Conservation (phyloP, 768 basidiomycete species). For the Mycena crocata region DNA sequence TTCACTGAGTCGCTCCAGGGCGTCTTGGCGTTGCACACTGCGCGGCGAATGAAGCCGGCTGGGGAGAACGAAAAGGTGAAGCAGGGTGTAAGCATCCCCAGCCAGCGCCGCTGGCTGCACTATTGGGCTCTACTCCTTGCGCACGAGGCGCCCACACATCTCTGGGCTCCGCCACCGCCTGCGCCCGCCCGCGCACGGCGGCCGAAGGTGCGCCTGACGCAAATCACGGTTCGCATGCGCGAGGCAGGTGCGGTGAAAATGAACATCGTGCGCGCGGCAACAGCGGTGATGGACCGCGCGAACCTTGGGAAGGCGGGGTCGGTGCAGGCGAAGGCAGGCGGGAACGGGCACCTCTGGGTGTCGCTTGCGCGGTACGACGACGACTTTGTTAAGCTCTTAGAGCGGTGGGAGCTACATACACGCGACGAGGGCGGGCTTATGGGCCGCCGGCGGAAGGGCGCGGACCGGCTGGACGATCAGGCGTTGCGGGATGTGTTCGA, state of each 20-base stretch:
- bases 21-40: slow-evolving; percentile 77
- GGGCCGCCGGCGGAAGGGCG: slow-evolving; percentile 48
- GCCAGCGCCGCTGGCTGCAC: slow-evolving; percentile 81
- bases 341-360: slow-evolving; percentile 67
- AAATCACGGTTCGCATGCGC: slow-evolving; percentile 70
- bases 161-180: slow-evolving; percentile 53
- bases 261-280: slow-evolving; percentile 68
- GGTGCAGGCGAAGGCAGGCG: slow-evolving; percentile 34
- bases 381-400: slow-evolving; percentile 69
- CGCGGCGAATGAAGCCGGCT: slow-evolving; percentile 70
- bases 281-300: slow-evolving; percentile 60
- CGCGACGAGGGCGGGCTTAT: slow-evolving; percentile 52
- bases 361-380: slow-evolving; percentile 88
- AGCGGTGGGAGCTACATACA: slow-evolving; percentile 70
- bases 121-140: slow-evolving; percentile 81
- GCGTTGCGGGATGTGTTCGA: slow-evolving; percentile 57
- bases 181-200: slow-evolving; percentile 19
- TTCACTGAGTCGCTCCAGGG: slow-evolving; percentile 58
- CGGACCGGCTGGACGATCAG: slow-evolving; percentile 51
- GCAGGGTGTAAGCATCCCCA: slow-evolving; percentile 83
- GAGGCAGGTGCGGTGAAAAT: slow-evolving; percentile 64
- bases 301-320: slow-evolving; percentile 47
- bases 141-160: slow-evolving; percentile 61
- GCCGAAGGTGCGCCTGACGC: slow-evolving; percentile 66
- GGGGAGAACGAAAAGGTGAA: slow-evolving; percentile 45